Percentiles rank a stretch among this genome's conserved stretches.
Conservation (phyloP, 2,329 filamentous ascomycete genomes). For the Penicillium sp. region DNA sequence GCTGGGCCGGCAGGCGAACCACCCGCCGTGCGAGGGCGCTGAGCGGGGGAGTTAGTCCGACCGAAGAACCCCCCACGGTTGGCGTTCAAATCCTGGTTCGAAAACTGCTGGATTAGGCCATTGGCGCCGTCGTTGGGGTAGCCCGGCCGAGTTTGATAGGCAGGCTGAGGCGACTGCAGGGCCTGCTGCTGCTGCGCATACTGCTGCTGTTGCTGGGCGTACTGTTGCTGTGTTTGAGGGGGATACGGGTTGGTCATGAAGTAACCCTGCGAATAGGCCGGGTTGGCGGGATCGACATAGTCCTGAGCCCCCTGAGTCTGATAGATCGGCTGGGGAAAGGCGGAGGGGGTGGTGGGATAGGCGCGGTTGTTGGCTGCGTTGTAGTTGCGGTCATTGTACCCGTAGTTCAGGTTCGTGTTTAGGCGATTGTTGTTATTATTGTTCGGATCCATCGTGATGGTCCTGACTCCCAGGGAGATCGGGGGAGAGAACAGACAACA, state of each 20-base stretch:
- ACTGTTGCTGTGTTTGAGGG: slow-evolving; percentile 52
- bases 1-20: slow-evolving; percentile 60
- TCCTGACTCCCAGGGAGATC: slow-evolving; percentile 51
- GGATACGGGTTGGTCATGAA: slow-evolving; percentile 66
- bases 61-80: slow-evolving; percentile 72
- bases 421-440: slow-evolving; percentile 67
- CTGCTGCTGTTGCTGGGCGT: slow-evolving; percentile 55
- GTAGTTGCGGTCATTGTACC: slow-evolving; percentile 66
- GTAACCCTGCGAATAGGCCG: slow-evolving; percentile 55
- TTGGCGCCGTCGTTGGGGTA: slow-evolving; percentile 82
- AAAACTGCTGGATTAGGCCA: slow-evolving; percentile 92
- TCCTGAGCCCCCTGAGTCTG: slow-evolving; percentile 64
- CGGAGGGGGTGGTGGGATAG: slow-evolving; percentile 89
- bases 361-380: slow-evolving; percentile 67
- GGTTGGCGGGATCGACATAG: slow-evolving; percentile 58
- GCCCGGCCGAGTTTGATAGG: slow-evolving; percentile 56
- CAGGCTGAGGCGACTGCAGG: slow-evolving; percentile 60
- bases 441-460: slow-evolving; percentile 56
- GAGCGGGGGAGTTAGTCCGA: slow-evolving; percentile 69
- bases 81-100: slow-evolving; percentile 87
- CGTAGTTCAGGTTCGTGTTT: slow-evolving; percentile 55
- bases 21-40: slow-evolving; percentile 81
- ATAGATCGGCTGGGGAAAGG: slow-evolving; percentile 90
- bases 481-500: slow-evolving; percentile 14
- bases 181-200: slow-evolving; percentile 53